Evolutionary conservation across 139 green algal species (phyloP).

Genomic region (Chlorella sp.): DNA sequence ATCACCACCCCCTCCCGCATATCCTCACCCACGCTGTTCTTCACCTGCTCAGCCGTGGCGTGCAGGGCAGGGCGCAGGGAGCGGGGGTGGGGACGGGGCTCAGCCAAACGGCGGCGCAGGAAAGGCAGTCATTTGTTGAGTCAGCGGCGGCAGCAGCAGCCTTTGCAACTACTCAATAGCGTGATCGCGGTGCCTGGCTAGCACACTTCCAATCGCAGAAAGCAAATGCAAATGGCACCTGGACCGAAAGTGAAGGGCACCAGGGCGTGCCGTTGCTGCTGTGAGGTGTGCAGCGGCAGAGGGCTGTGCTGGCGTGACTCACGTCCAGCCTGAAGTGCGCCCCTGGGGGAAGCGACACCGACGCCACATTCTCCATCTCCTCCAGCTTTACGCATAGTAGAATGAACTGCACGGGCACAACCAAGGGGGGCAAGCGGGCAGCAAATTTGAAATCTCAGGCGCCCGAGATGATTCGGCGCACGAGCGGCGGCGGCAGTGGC

Average conservation of each 20-base stretch:
- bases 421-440: neutral
- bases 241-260: too few relatives aligned
- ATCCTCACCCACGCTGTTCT: conserved; percentile 17
- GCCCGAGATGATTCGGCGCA: too few relatives aligned
- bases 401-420: neutral
- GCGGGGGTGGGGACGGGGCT: too few relatives aligned
- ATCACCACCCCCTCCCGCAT: conserved; percentile 23
- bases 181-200: too few relatives aligned
- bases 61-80: neutral
- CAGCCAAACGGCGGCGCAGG: too few relatives aligned
- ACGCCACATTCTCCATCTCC: conserved; percentile 28
- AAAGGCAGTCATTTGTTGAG: too few relatives aligned
- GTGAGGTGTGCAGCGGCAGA: neutral
- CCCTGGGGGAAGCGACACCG: conserved; percentile 3
- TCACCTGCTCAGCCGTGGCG: neutral
- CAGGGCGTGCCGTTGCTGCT: neutral
- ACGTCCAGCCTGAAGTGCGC: conserved; percentile 13
- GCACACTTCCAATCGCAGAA: too few relatives aligned
- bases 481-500: too few relatives aligned
- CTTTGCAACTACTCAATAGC: too few relatives aligned
- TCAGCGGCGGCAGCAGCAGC: too few relatives aligned
- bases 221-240: too few relatives aligned
- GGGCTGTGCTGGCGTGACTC: neutral
- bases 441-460: too few relatives aligned
- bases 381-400: conserved; percentile 29